These are phyloP conservation scores for Phytophthora palmivora DNA, from an alignment of 352 stramenopile species.

Conservation along the genomic window DNA sequence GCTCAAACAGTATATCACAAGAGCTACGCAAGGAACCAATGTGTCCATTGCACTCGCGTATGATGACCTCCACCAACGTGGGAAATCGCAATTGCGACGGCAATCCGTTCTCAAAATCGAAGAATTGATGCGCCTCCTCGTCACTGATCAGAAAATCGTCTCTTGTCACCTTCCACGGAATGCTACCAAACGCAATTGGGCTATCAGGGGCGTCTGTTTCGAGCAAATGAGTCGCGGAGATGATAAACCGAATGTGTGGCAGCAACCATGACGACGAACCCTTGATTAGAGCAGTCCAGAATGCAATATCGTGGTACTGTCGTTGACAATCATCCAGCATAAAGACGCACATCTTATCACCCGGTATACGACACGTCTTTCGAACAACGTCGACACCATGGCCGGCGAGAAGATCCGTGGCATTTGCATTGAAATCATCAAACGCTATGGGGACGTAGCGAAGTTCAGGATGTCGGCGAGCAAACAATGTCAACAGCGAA, in stretches of 20 bases:
- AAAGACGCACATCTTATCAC: conserved; percentile 3
- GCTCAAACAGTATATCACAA: too few relatives aligned
- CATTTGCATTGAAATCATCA: too few relatives aligned
- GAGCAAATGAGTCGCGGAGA: conserved; percentile 16
- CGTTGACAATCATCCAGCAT: conserved; percentile 23
- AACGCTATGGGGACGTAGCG: conserved; percentile 4
- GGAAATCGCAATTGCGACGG: background rate
- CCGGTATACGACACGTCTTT: background rate
- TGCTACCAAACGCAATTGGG: conserved; percentile 6
- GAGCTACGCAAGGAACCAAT: conserved; percentile 1
- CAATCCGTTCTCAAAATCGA: conserved; percentile 16
- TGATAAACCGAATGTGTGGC: conserved; percentile 12
- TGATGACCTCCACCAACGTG: conserved; percentile 19
- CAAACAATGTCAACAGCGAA: conserved; percentile 20
- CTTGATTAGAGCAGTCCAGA: conserved; percentile 16
- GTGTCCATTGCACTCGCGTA: conserved; percentile 29
- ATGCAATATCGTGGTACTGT: conserved; percentile 13
- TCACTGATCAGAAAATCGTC: conserved; percentile 27
- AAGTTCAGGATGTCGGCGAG: conserved; percentile 10
- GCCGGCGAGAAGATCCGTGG: background rate
- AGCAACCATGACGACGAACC: conserved; percentile 8
- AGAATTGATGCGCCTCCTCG: conserved; percentile 9
- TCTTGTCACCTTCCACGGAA: conserved; percentile 20
- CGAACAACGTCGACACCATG: too few relatives aligned
- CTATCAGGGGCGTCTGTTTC: conserved; percentile 1